Evolutionary conservation across 2,329 filamentous ascomycete genomes (phyloP), one percentile per base, ranked within the genome.

Genomic region (Aspergillus puulaauensis): DNA sequence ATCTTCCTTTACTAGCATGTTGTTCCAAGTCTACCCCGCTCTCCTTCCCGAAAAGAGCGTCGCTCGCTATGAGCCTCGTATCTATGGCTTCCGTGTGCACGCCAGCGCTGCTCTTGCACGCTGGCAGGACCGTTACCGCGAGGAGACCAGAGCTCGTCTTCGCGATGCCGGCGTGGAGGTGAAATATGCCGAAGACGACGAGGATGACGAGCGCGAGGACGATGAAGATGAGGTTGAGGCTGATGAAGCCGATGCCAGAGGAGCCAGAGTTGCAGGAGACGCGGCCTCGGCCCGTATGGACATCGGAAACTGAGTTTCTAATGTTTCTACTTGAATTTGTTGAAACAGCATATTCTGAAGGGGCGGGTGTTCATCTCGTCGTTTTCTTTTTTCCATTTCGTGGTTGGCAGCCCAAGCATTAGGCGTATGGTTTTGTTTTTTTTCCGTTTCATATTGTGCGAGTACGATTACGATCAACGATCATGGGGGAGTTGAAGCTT

Each of bases 1-100:
- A 66, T 93, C 93, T 48, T 96, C 91, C 3, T 99, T 99, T 82
- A 93, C 97, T 82, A 97, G 97, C 79, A 97, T 99, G 77, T 86
- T 99, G 61, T 98, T 99, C 81, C 95, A 99, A 76, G 95, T 99
- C 55, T 98, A 98, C 74, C 93, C 95, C 6, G 87, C 90, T 23
- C 83, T 99, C 66, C 86, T 96, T 52, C 95, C 95, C 3, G 81
- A 86, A 65, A 99, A 98, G 83, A 91, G 86, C 66, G 82, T 87
- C 61, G 87, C 91, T 63, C 86, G 95, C 65, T 97, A 98, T 77
- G 85, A 93, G 56, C 95, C 95, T 23, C 86, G 90, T 58, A 89
- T 96, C 60, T 99, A 95, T 74, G 95, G 95, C 35, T 99, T 99
- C 82, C 91, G 91, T 70, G 92, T 99, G 6, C 95, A 99, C 77